Percentiles rank a stretch among this genome's conserved stretches.
Conservation (phyloP, 2,329 filamentous ascomycete species). For the Paraconiothyrium brasiliense region DNA sequence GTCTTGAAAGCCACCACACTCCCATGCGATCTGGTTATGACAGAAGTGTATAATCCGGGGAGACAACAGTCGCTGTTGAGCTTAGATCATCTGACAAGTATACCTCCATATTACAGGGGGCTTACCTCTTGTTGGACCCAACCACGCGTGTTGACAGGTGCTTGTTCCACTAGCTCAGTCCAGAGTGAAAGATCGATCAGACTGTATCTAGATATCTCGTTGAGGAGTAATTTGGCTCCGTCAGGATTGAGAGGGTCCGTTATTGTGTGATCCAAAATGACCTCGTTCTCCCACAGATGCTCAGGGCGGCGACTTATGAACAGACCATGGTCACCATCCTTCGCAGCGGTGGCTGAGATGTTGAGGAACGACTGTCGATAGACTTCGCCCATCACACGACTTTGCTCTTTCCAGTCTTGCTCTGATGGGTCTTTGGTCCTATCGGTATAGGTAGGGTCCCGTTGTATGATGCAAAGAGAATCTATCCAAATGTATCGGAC, state of each 20-base stretch:
- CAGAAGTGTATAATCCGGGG: constrained; percentile 28
- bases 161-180: constrained; percentile 20
- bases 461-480: constrained; percentile 20
- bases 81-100: background rate
- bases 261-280: constrained; percentile 21
- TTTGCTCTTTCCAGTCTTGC: constrained; percentile 31
- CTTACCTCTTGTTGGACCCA: constrained; percentile 29
- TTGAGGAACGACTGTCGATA: constrained; percentile 33
- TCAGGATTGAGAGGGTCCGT: background rate
- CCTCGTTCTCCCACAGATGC: constrained; percentile 22
- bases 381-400: constrained; percentile 24
- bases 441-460: background rate
- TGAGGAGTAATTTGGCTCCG: background rate
- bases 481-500: constrained; percentile 23
- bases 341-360: constrained; percentile 33
- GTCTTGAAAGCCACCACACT: constrained; percentile 23
- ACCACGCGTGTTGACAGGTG: constrained; percentile 25
- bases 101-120: background rate
- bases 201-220: background rate
- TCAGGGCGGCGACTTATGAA: constrained; percentile 20
- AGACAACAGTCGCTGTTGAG: constrained; percentile 18
- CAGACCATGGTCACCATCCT: constrained; percentile 25
- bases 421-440: background rate
- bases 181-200: constrained; percentile 20
- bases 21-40: constrained; percentile 27